Base-by-base conservation (phyloP, 148 eudicot genomes). In the Nyssa sinensis region DNA sequence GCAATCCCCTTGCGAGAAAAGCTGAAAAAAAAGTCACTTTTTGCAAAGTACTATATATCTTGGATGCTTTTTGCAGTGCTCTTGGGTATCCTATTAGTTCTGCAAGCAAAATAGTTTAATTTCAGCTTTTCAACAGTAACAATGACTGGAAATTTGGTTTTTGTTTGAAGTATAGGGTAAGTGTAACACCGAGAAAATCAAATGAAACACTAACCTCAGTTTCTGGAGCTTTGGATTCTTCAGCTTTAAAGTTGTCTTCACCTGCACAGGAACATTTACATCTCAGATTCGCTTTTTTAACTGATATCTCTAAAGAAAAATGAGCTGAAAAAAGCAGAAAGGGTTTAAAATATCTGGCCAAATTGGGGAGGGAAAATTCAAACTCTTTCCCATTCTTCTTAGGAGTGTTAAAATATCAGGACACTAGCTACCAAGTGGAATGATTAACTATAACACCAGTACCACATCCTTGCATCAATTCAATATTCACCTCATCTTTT, bases 211-310 rank as follows among this genome's bases (percentile, higher is more conserved):
- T 82, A 79, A 89, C 89, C 84, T 85, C 84, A 39, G 90, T 25
- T 51, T 82, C 89, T n/a, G 85, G 85, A 39, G 88, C 71, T 76
- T 87, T 89, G 69, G 87, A 7, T 74, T 88, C 91, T 68, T 90
- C 90, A 12, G 70, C 72, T 75, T 90, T 88, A 35, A 7, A 25
- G 71, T 68, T 83, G 67, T 88, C 94, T 68, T 89, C 94, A 76
- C 89, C 97, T 90, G 82, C 80, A 77, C 4, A 41, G 21, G 74
- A 44, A 64, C n/a, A 55, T 79, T 74, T 55, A 17, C 5, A 55
- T 55, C 59, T 55, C 24, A 55, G 25, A 3, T 19, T 5, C 6
- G 21, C 19, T 53, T 55, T 11, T 5, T 19, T 53, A 2, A 17
- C 59, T 13, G 5, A 55, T n/a, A 21, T 5, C 17, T 55, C 17